These are phyloP conservation scores for Trichoderma oligosporum DNA, from an alignment of 2,329 filamentous ascomycete genomes.

Conservation along the genomic window DNA sequence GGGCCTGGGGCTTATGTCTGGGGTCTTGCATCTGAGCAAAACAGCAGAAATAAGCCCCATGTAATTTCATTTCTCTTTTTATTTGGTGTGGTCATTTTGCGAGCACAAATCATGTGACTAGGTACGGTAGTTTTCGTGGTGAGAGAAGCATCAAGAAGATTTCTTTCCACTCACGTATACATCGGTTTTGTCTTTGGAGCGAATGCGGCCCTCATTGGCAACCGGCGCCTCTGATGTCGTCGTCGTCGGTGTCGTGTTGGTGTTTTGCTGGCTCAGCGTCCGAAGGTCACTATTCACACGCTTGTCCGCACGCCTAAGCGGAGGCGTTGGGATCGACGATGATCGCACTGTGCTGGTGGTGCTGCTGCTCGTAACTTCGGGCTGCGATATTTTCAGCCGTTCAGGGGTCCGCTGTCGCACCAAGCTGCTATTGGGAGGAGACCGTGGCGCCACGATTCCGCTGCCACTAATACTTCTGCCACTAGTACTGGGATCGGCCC, in stretches of 20 bases:
- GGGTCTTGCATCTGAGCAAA: no score
- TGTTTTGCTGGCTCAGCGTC: conserved; percentile 37
- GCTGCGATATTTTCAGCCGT: conserved; percentile 47
- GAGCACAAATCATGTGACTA: conserved; percentile 16
- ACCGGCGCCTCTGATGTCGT: conserved; percentile 54
- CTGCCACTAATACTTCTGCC: background rate
- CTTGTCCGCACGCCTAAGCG: conserved; percentile 66
- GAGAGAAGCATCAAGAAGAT: conserved; percentile 42
- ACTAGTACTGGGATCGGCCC: conserved; percentile 24
- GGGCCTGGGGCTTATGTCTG: conserved; percentile 1
- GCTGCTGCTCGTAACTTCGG: conserved; percentile 58
- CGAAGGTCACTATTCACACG: conserved; percentile 71
- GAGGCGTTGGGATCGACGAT: conserved; percentile 45
- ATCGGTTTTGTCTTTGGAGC: conserved; percentile 82
- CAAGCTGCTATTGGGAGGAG: conserved; percentile 53
- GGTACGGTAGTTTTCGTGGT: no score
- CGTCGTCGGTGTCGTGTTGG: background rate
- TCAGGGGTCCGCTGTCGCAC: conserved; percentile 51
- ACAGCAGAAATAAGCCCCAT: background rate
- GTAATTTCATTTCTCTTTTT: no score
- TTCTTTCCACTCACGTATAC: conserved; percentile 70
- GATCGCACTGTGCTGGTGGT: conserved; percentile 34
- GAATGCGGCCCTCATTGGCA: conserved; percentile 82
- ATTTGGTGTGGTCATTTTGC: conserved; percentile 14
- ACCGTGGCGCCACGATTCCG: conserved; percentile 35